Evolutionary conservation across 306 rosid genomes (phyloP).

Genomic region (Mimosa bimucronata): DNA sequence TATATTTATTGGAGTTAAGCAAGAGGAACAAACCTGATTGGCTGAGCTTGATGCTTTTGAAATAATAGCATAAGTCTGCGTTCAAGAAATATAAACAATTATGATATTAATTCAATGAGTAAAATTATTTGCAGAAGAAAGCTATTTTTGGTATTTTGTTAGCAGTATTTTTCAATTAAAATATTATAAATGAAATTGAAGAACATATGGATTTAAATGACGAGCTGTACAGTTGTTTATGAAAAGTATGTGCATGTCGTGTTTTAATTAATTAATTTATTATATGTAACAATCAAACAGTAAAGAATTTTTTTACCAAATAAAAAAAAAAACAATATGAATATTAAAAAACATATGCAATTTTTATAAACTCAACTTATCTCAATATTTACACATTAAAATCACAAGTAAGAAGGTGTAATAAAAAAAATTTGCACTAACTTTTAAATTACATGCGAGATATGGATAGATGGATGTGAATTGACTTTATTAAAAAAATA

Average conservation of each 20-base stretch:
- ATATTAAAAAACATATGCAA: too few species aligned
- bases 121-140: too few species aligned
- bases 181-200: too few species aligned
- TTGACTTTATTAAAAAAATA: too few species aligned
- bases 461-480: not conserved
- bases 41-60: slow-evolving; percentile 73
- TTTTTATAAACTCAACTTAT: too few species aligned
- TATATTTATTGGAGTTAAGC: not conserved
- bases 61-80: slow-evolving; percentile 78
- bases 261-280: not conserved
- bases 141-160: too few species aligned
- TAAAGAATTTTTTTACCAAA: not conserved
- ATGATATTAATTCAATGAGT: not conserved
- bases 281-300: not conserved
- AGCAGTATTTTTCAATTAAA: too few species aligned
- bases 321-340: too few species aligned
- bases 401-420: not conserved
- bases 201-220: not conserved
- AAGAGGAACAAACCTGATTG: slow-evolving; percentile 64
- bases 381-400: not conserved
- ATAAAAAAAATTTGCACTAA: not conserved
- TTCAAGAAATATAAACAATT: slow-evolving; percentile 26
- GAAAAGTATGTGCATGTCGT: too few species aligned
- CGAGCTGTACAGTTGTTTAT: not conserved
- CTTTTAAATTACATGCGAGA: not conserved